These are phyloP conservation scores for Trametes versicolor DNA, from an alignment of 1,284 basidiomycete genomes.

Conservation along the genomic window DNA sequence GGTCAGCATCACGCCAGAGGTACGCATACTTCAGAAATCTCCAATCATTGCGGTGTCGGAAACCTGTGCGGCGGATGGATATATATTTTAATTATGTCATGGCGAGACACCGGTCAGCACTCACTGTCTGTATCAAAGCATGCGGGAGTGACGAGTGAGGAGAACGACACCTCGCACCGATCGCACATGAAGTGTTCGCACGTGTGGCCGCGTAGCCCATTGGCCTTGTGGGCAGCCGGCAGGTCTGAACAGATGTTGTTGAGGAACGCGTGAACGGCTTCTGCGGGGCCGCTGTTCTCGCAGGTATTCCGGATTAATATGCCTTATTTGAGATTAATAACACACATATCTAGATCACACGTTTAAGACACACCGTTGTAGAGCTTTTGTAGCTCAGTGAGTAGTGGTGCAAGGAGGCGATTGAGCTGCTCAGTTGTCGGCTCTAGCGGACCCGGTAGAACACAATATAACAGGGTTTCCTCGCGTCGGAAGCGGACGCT, in stretches of 20 bases:
- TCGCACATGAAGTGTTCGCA: not conserved
- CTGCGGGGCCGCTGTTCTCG: not conserved
- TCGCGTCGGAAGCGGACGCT: not conserved
- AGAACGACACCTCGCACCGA: not conserved
- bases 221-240: not conserved
- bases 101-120: not conserved
- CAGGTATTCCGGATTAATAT: too few species aligned
- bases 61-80: not conserved
- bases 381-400: not conserved
- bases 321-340: too few species aligned
- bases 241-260: not conserved
- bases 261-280: not conserved
- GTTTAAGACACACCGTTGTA: not conserved
- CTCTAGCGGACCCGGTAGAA: not conserved
- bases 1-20: not conserved
- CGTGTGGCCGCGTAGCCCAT: not conserved
- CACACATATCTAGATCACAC: too few species aligned
- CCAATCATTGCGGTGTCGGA: not conserved
- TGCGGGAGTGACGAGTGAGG: not conserved
- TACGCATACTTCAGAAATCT: not conserved
- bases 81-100: not conserved
- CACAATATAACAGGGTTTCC: not conserved
- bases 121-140: not conserved
- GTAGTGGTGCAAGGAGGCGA: not conserved
- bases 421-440: not conserved